phyloP scores from a whole-genome alignment of 2,329 filamentous ascomycete species.

The Ceratocystis cacaofunesta region DNA sequence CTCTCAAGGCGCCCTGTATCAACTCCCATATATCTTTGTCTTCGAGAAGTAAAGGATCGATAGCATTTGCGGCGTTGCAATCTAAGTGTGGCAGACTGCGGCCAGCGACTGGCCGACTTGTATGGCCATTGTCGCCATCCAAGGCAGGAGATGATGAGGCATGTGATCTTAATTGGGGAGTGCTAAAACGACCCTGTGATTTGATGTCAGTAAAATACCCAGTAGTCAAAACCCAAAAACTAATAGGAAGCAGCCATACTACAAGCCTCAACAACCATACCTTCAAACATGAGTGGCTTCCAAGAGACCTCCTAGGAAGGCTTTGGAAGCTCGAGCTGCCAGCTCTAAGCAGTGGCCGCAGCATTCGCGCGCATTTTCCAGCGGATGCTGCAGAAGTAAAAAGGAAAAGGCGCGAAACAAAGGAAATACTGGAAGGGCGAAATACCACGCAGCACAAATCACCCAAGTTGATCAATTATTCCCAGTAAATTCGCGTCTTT shows the following conservation, averaged over 20 bases:
- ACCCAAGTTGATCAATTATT: background rate
- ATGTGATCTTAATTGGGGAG: background rate
- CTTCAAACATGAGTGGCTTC: background rate
- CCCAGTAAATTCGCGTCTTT: background rate
- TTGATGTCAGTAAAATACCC: background rate
- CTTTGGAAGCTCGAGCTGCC: slow-evolving; percentile 9
- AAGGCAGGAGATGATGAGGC: background rate
- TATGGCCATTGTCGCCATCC: background rate
- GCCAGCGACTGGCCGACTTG: background rate
- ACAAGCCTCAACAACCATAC: background rate
- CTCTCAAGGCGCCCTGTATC: slow-evolving; percentile 1
- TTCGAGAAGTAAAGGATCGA: slow-evolving; percentile 1
- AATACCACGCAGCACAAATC: background rate
- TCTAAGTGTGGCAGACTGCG: background rate
- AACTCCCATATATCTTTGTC: slow-evolving; percentile 8
- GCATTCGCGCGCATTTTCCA: slow-evolving; percentile 12
- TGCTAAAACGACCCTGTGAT: background rate
- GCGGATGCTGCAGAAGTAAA: slow-evolving; percentile 4
- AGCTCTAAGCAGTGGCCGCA: slow-evolving; percentile 11
- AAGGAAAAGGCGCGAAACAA: background rate
- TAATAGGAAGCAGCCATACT: too few species aligned
- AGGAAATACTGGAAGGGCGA: background rate
- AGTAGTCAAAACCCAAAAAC: background rate
- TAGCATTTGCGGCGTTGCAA: background rate
- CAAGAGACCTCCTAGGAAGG: background rate